A percentile compares a stretch with the other conserved stretches of the same genome.
Conservation (phyloP, 257 asterid genomes). For the Penstemon barbatus region DNA sequence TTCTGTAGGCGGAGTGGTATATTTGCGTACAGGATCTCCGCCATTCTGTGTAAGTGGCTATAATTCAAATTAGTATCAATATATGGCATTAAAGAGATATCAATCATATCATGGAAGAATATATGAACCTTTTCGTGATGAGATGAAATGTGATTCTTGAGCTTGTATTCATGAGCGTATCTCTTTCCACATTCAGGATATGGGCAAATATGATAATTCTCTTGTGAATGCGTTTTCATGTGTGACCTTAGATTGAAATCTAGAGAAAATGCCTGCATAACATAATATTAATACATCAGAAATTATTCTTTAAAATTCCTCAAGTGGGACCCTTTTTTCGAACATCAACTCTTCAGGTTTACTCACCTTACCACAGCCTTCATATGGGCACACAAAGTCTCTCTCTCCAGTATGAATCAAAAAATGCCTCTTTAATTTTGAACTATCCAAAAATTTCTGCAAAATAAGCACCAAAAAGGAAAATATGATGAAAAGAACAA, state of each 20-base stretch:
- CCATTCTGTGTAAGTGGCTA: constrained; percentile 40
- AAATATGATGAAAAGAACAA: not conserved
- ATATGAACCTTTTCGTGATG: constrained; percentile 80
- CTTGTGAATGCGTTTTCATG: constrained; percentile 99
- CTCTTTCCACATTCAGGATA: constrained; percentile 96
- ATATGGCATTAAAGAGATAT: not conserved
- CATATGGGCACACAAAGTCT: constrained; percentile 94
- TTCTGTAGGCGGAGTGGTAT: constrained; percentile 51
- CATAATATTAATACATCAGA: not conserved
- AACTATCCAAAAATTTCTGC: constrained; percentile 99
- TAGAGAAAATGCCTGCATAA: constrained; percentile 86
- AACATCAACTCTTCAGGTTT: constrained; percentile 1
- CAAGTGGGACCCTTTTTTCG: no score
- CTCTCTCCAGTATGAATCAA: constrained; percentile 97
- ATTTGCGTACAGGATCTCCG: constrained; percentile 52
- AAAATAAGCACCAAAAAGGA: constrained; percentile 30
- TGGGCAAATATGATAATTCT: constrained; percentile 94
- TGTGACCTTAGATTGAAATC: constrained; percentile 97
- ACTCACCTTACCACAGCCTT: constrained; percentile 99
- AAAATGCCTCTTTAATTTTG: constrained; percentile 93
- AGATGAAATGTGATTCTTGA: constrained; percentile 79
- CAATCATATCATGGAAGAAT: not conserved
- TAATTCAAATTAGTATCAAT: not conserved
- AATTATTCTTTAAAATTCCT: not conserved
- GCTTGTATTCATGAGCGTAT: constrained; percentile 96